Conservation (phyloP, 495 filamentous ascomycete genomes). For the Clohesyomyces aquaticus region DNA sequence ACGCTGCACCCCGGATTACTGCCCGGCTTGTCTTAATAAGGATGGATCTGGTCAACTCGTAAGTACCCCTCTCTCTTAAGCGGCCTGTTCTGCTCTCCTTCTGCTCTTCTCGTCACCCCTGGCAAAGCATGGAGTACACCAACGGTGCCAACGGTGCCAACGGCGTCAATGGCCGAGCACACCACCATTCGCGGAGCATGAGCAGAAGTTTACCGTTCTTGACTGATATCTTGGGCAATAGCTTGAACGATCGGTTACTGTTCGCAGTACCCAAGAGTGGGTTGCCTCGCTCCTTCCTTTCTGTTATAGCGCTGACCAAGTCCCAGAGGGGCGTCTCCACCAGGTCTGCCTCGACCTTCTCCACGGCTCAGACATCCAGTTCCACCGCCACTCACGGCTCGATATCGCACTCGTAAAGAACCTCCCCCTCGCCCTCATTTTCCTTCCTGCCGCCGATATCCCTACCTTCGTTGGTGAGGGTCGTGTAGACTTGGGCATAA, state of each 20-base stretch:
- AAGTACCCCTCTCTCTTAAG: constrained; percentile 7
- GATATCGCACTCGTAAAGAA: constrained; percentile 98
- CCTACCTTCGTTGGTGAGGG: constrained; percentile 96
- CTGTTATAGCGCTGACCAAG: constrained; percentile 10
- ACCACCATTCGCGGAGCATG: constrained; percentile 12
- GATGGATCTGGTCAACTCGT: constrained; percentile 42
- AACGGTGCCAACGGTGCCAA: constrained; percentile 14
- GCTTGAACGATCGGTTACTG: constrained; percentile 88
- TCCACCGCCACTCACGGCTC: constrained; percentile 86
- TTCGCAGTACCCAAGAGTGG: constrained; percentile 97
- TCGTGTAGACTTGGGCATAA: constrained; percentile 91
- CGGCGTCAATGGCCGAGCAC: constrained; percentile 6
- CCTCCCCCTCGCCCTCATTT: constrained; percentile 90
- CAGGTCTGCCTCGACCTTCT: constrained; percentile 85
- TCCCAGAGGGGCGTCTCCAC: constrained; percentile 85
- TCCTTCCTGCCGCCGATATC: constrained; percentile 96
- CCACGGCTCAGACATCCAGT: constrained; percentile 91
- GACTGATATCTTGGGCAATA: constrained; percentile 47
- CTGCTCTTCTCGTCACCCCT: neutral
- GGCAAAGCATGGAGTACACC: constrained; percentile 15
- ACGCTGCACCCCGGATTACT: constrained; percentile 14
- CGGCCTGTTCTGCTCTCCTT: neutral
- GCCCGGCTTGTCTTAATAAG: constrained; percentile 24
- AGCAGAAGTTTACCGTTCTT: constrained; percentile 36
- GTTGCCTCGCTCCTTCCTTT: constrained; percentile 45